Evolutionary conservation across 495 filamentous ascomycete genomes (phyloP).

Genomic region (Penicillium manginii): DNA sequence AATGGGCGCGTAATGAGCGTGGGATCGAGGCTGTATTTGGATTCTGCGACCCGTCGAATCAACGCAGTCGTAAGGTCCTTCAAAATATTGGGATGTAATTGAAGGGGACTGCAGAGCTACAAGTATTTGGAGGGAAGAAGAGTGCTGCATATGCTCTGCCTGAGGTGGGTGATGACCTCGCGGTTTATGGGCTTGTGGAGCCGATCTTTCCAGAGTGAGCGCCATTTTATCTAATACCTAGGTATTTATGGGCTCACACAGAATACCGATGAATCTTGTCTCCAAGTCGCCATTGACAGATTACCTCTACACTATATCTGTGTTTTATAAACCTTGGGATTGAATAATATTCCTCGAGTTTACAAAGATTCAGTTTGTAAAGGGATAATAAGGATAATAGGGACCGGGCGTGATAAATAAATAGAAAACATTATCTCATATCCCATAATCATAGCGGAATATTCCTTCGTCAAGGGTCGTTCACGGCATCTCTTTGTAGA

Average conservation of each 20-base stretch:
- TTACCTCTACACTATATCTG: too few relatives aligned
- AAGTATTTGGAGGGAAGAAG: constrained; percentile 30
- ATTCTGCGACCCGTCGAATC: constrained; percentile 29
- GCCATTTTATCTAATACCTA: too few relatives aligned
- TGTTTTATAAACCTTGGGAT: too few relatives aligned
- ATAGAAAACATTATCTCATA: not conserved
- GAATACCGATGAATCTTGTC: too few relatives aligned
- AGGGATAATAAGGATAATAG: too few relatives aligned
- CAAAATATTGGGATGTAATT: constrained; percentile 38
- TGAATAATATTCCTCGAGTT: too few relatives aligned
- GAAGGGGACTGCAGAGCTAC: constrained; percentile 27
- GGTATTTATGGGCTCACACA: too few relatives aligned
- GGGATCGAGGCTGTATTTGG: constrained; percentile 25
- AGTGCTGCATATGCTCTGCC: constrained; percentile 32
- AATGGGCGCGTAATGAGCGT: constrained; percentile 25
- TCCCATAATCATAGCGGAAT: not conserved
- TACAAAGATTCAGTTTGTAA: too few relatives aligned
- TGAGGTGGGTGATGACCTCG: constrained; percentile 33
- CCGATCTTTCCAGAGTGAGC: not conserved
- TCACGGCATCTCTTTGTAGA: constrained; percentile 45
- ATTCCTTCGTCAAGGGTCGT: not conserved
- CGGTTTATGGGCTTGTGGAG: constrained; percentile 27
- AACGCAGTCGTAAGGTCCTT: constrained; percentile 31
- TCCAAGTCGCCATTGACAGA: too few relatives aligned
- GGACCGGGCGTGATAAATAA: not conserved